These are phyloP conservation scores for Ceratorhiza oryzae-sativae DNA, from an alignment of 1,284 basidiomycete species.

Conservation along the genomic window DNA sequence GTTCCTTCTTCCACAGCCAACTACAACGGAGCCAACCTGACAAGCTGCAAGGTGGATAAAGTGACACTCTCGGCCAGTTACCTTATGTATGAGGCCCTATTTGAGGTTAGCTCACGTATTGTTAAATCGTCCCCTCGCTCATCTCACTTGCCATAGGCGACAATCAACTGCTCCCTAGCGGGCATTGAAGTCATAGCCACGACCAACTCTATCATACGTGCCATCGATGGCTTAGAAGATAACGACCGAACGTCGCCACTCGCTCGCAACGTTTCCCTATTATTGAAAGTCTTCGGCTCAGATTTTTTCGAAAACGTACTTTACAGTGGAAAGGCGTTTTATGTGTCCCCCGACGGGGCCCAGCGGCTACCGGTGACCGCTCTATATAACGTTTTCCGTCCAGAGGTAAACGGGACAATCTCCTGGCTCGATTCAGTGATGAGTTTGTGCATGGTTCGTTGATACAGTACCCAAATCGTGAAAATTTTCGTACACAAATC, in stretches of 20 bases:
- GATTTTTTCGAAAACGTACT: not conserved
- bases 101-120: not conserved
- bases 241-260: not conserved
- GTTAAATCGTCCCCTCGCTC: too few species aligned
- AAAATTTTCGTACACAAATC: too few species aligned
- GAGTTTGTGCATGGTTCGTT: too few species aligned
- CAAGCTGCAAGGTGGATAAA: not conserved
- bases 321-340: not conserved
- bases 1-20: not conserved
- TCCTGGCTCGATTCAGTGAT: too few species aligned
- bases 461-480: not conserved
- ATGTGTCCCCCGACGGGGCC: too few species aligned
- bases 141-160: not conserved
- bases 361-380: too few species aligned
- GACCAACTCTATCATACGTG: too few species aligned
- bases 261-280: not conserved
- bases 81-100: not conserved
- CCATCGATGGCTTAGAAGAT: not conserved
- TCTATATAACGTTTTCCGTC: too few species aligned
- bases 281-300: not conserved
- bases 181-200: too few species aligned
- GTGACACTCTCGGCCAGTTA: not conserved
- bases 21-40: not conserved
- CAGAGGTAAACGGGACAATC: too few species aligned
- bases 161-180: not conserved